These are phyloP conservation scores for Davidsoniella virescens DNA, from an alignment of 2,329 filamentous ascomycete genomes.

Conservation along the genomic window DNA sequence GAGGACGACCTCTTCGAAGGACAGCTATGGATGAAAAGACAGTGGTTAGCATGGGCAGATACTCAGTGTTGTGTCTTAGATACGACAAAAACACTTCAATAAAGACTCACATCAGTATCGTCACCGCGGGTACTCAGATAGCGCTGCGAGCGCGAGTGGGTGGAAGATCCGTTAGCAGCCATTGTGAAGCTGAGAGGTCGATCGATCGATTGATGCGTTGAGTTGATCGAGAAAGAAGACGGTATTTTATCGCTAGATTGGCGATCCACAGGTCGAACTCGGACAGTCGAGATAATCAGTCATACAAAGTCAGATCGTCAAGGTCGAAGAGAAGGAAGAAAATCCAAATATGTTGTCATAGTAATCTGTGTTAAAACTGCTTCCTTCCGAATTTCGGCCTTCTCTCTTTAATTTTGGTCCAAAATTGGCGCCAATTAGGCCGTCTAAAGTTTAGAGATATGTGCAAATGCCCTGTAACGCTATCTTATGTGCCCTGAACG, in stretches of 20 bases:
- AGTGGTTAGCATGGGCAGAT: slow-evolving; percentile 7
- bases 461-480: too few species aligned
- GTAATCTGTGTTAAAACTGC: not conserved
- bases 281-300: too few species aligned
- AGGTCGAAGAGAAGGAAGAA: not conserved
- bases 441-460: too few species aligned
- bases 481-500: too few species aligned
- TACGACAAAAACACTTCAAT: not conserved
- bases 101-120: slow-evolving; percentile 28
- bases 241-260: too few species aligned
- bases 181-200: slow-evolving; percentile 19
- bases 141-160: slow-evolving; percentile 30
- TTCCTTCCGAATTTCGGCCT: not conserved
- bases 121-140: slow-evolving; percentile 36
- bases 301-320: too few species aligned
- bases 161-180: slow-evolving; percentile 25
- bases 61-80: too few species aligned
- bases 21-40: slow-evolving; percentile 38
- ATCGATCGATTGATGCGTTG: not conserved
- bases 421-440: too few species aligned
- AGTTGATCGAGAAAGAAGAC: slow-evolving; percentile 4
- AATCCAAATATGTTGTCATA: not conserved
- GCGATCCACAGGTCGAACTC: too few species aligned
- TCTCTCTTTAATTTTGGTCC: too few species aligned
- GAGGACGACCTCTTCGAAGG: slow-evolving; percentile 80